Evolutionary conservation across 2,329 filamentous ascomycete genomes (phyloP), one percentile per base, ranked within the genome.

Genomic region (Penicillium carneum): DNA sequence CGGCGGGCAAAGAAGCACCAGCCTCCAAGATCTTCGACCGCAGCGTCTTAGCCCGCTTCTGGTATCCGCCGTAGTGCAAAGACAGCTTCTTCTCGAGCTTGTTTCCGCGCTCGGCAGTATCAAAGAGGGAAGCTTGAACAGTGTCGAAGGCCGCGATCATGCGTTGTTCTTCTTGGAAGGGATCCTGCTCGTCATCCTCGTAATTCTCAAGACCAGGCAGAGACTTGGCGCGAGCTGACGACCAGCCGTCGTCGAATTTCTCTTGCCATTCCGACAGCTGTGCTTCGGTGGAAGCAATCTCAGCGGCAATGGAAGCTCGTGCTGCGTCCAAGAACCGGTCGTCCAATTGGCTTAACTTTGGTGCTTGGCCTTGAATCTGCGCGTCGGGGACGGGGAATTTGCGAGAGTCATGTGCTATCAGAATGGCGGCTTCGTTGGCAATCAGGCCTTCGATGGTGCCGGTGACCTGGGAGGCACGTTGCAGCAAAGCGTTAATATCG

Each of bases 41-140:
- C 29, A 99, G 84, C 69, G 87, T 88, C 77, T 93, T 93, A 36
- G 92, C 88, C 34, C 95, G 90, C 69, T 93, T 88, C 75, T 93
- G 89, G 79, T 99, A 99, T 14, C 95, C 95, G 26, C 93, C 93
- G 2, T 96, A 87, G 71, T 95, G 89, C 56, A 96, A 83, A 0
- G 84, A 84, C n/a, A 99, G 86, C 79, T 95, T 97, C 85, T 97
- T 97, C 79, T 98, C 93, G 1, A 96, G 82, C 77, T 94, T 96
- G 74, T 92, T 92, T 56, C 91, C 91, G 59, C 89, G 86, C 69
- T 94, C 89, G 2, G 93, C 95, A 0, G 88, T 87, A 2, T 85
- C 81, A 69, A 91, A 84, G 64, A 97, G 90, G 8, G 85, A 83
- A 48, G 91, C 86, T 77, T 95, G 90, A 1, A 93, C 85, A 47